phyloP scores from a whole-genome alignment of 176 grass and related monocot genomes.

The Poa pratensis region DNA sequence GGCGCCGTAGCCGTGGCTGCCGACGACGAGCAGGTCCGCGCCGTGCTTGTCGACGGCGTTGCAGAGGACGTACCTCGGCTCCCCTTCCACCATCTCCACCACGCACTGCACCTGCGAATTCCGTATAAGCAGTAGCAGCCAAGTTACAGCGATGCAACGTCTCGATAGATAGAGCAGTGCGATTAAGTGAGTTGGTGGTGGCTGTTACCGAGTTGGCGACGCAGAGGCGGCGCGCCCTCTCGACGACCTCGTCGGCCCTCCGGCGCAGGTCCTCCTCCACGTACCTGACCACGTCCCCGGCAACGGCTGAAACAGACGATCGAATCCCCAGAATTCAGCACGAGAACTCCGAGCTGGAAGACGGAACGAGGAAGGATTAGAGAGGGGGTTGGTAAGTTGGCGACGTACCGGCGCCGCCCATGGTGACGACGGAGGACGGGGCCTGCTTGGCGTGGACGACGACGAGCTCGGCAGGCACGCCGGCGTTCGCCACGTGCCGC shows the following conservation, averaged over 20 bases:
- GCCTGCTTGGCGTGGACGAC: constrained; percentile 72
- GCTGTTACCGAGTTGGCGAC: constrained; percentile 41
- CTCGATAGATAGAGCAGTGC: background rate
- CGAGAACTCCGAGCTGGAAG: background rate
- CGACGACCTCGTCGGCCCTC: constrained; percentile 49
- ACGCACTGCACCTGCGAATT: constrained; percentile 47
- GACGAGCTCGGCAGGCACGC: constrained; percentile 47
- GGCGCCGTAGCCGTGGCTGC: constrained; percentile 73
- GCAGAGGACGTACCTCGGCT: constrained; percentile 60
- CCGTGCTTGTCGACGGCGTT: constrained; percentile 57
- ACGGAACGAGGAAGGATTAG: background rate
- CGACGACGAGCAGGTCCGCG: constrained; percentile 57
- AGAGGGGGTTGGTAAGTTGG: background rate
- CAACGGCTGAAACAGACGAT: constrained; percentile 35
- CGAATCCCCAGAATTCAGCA: background rate
- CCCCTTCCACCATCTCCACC: constrained; percentile 64
- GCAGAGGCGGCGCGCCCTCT: constrained; percentile 53
- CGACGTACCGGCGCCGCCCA: constrained; percentile 44
- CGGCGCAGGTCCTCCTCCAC: constrained; percentile 58
- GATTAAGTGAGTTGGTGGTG: background rate
- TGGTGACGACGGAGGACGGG: constrained; percentile 49
- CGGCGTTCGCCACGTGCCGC: constrained; percentile 32
- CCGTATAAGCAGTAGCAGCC: too few species aligned
- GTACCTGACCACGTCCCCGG: constrained; percentile 45
- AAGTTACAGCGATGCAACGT: background rate